Evolutionary conservation across 257 asterid species (phyloP).

Genomic region (Salvia splendens): DNA sequence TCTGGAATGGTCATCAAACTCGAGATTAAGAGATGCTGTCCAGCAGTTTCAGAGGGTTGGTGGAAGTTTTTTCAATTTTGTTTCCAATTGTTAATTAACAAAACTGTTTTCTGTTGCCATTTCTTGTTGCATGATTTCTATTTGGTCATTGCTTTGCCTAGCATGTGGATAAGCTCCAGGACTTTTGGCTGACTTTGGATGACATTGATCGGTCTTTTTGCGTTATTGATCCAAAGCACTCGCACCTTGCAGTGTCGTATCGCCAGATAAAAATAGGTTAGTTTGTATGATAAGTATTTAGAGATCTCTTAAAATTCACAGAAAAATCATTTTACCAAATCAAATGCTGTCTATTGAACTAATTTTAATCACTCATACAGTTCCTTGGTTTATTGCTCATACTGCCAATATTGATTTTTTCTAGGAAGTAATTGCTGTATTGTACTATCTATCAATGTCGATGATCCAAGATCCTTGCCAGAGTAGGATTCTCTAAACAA

Average conservation of each 20-base stretch:
- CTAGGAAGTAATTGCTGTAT: conserved; percentile 63
- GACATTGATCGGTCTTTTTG: conserved; percentile 61
- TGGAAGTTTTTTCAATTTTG: conserved; percentile 9
- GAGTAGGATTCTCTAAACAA: conserved; percentile 47
- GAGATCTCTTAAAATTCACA: conserved; percentile 30
- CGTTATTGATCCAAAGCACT: conserved; percentile 52
- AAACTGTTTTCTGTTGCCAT: background rate
- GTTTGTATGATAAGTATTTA: background rate
- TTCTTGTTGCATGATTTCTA: conserved; percentile 22
- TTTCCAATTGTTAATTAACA: background rate
- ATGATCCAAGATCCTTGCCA: conserved; percentile 66
- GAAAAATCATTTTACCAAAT: conserved; percentile 56
- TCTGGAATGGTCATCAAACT: conserved; percentile 60
- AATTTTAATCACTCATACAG: background rate
- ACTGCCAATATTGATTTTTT: conserved; percentile 21
- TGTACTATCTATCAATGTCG: conserved; percentile 50
- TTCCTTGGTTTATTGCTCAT: conserved; percentile 11
- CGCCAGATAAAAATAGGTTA: conserved; percentile 71
- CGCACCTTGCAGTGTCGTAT: conserved; percentile 51
- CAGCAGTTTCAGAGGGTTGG: conserved; percentile 66
- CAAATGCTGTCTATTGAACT: conserved; percentile 22
- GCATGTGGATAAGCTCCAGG: conserved; percentile 75
- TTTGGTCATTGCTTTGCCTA: conserved; percentile 29
- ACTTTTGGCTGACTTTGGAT: conserved; percentile 66
- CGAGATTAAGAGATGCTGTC: conserved; percentile 57